Conservation (phyloP, 2,329 filamentous ascomycete genomes). For the Venturia carpophila region DNA sequence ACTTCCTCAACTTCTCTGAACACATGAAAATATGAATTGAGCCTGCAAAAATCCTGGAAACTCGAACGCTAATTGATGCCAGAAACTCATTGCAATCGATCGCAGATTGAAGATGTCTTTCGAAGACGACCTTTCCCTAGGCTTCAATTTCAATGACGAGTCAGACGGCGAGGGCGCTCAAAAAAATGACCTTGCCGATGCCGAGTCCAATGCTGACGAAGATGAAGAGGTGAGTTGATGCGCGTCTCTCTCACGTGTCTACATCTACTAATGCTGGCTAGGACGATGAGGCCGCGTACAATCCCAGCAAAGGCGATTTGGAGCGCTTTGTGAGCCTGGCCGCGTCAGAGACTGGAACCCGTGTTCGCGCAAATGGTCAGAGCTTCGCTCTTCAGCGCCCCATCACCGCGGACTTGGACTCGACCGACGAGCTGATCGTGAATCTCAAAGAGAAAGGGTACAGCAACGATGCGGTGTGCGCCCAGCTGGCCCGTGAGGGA, state of each 20-base stretch:
- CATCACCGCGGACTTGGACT: slow-evolving; percentile 38
- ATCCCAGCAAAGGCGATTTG: background rate
- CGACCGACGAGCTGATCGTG: slow-evolving; percentile 41
- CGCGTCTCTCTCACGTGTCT: background rate
- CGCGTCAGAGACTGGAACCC: slow-evolving; percentile 5
- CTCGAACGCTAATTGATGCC: background rate
- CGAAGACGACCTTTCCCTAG: slow-evolving; percentile 9
- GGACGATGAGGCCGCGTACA: background rate
- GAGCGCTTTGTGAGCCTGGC: slow-evolving; percentile 2
- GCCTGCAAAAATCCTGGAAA: background rate
- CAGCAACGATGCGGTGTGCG: slow-evolving; percentile 38
- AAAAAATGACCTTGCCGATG: slow-evolving; percentile 7
- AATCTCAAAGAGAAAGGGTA: slow-evolving; percentile 36
- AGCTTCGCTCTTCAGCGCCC: slow-evolving; percentile 34
- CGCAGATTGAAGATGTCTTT: background rate
- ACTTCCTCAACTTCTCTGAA: background rate
- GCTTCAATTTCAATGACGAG: slow-evolving; percentile 9
- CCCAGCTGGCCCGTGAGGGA: slow-evolving; percentile 36
- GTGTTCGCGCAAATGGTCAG: slow-evolving; percentile 35
- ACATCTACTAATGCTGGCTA: background rate
- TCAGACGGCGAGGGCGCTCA: background rate
- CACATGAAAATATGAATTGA: background rate
- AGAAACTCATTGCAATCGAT: background rate
- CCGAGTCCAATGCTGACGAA: slow-evolving; percentile 6
- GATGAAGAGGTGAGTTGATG: background rate